Conservation (phyloP, 2,329 filamentous ascomycete genomes). For the Rugonectria rugulosa region DNA sequence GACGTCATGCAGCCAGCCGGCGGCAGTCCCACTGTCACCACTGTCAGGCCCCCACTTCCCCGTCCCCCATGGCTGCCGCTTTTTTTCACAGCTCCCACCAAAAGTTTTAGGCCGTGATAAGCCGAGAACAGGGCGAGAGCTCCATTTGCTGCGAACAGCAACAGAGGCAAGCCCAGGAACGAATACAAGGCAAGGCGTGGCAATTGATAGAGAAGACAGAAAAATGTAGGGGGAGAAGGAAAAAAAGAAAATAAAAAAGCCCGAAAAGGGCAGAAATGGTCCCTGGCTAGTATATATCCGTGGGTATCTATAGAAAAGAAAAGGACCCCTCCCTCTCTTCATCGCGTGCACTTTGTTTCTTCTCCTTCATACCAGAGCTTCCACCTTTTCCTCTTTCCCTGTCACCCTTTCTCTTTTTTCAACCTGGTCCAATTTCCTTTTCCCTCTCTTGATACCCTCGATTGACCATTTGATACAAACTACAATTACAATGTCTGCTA, state of each 20-base stretch:
- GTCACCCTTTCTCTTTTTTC: conserved; percentile 19
- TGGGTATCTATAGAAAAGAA: conserved; percentile 17
- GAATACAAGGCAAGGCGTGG: background rate
- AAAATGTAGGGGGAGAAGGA: conserved; percentile 16
- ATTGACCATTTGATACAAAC: conserved; percentile 22
- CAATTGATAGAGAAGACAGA: conserved; percentile 2
- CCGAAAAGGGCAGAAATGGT: too few species aligned
- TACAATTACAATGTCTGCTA: conserved; percentile 43
- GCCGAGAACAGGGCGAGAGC: conserved; percentile 30
- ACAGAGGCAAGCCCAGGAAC: conserved; percentile 10
- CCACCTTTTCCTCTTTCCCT: conserved; percentile 18
- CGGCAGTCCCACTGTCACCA: conserved; percentile 19
- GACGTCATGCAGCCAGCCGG: conserved; percentile 39
- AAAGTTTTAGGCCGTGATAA: conserved; percentile 40
- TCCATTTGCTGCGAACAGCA: background rate
- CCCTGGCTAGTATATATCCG: too few species aligned
- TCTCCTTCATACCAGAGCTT: conserved; percentile 4
- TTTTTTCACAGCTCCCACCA: conserved; percentile 13
- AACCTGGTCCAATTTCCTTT: too few species aligned
- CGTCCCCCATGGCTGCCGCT: conserved; percentile 1
- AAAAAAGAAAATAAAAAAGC: too few species aligned
- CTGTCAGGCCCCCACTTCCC: too few species aligned
- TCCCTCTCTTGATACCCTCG: conserved; percentile 33
- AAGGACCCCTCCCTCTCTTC: conserved; percentile 5
- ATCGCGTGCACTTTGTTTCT: background rate